Base-by-base conservation (phyloP, 2,329 filamentous ascomycete species). In the Stachybotrys elegans region DNA sequence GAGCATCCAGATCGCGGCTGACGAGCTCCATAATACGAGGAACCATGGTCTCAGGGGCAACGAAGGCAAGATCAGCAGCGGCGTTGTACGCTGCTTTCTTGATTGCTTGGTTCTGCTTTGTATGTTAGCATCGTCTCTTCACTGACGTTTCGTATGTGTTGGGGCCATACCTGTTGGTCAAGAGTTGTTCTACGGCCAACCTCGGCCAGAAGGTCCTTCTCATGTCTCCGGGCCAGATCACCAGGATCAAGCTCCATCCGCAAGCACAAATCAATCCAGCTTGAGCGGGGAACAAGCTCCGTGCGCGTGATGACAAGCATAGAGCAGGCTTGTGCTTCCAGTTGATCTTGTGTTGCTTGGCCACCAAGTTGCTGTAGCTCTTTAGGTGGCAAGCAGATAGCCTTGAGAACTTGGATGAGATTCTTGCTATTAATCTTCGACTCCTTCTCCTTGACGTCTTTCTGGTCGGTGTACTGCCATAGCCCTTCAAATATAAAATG, bases 221-320 rank as follows among this genome's bases (percentile, higher is more conserved):
- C 70, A 44, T 83, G 73, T 43, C 81, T 77, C 45, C 73, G 73
- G 3, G 85, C 88, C 45, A 98, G 74, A 19, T 78, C 71, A 16
- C 91, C 92, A 5, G 93, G 93, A 62, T 98, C 93, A 12, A 89
- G 71, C 12, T 84, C 84, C 51, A 86, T 84, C 48, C 81, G 81
- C 44, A 97, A 74, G 57, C 88, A 95, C 4, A 90, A 69, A 34
- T 93, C 84, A 57, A 98, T 97, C 94, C 94, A 98, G 48, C 79
- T 87, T 17, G 83, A 75, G 47, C 79, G 79, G 1, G 89, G 84
- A 46, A 97, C 78, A 27, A 98, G 69, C 47, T 91, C 83, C 17
- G 82, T 75, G 20, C 88, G 85, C 44, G 86, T 85, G 21, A 98
- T 72, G 16, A 95, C 82, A 16, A 95, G 70, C 4, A 96, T 68